Evolutionary conservation across 1,284 basidiomycete species (phyloP).

Genomic region (Cryptococcus hybrid): DNA sequence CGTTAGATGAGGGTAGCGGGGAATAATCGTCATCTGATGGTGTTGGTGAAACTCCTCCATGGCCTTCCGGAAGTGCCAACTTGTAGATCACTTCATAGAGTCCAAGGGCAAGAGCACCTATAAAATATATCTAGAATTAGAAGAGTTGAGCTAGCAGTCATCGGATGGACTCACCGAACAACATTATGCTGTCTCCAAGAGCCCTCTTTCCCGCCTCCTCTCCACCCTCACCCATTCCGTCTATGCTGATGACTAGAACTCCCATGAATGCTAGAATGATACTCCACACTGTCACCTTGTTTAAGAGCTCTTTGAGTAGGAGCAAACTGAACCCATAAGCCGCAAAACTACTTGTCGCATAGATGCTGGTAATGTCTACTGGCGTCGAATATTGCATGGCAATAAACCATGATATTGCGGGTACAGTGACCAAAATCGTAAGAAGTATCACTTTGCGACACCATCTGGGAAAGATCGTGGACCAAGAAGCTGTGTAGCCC

Average conservation of each 20-base stretch:
- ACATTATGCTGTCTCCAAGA: slow-evolving; percentile 48
- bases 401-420: slow-evolving; percentile 41
- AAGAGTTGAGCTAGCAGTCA: neutral
- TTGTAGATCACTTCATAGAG: slow-evolving; percentile 52
- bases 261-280: slow-evolving; percentile 46
- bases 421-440: slow-evolving; percentile 36
- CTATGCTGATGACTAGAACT: slow-evolving; percentile 43
- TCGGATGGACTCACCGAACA: slow-evolving; percentile 28
- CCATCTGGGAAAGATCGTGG: slow-evolving; percentile 21
- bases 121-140: neutral
- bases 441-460: slow-evolving; percentile 26
- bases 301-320: slow-evolving; percentile 38
- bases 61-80: slow-evolving; percentile 44
- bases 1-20: slow-evolving; percentile 6
- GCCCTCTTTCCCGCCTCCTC: slow-evolving; percentile 22
- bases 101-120: slow-evolving; percentile 44
- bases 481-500: slow-evolving; percentile 21
- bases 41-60: slow-evolving; percentile 27
- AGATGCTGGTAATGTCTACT: slow-evolving; percentile 45
- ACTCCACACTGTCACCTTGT: slow-evolving; percentile 35
- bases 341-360: slow-evolving; percentile 40
- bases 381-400: slow-evolving; percentile 38
- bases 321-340: slow-evolving; percentile 47
- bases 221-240: slow-evolving; percentile 23
- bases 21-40: slow-evolving; percentile 5